Base-by-base conservation (phyloP, 2,329 filamentous ascomycete genomes). In the Colletotrichum australisinense region DNA sequence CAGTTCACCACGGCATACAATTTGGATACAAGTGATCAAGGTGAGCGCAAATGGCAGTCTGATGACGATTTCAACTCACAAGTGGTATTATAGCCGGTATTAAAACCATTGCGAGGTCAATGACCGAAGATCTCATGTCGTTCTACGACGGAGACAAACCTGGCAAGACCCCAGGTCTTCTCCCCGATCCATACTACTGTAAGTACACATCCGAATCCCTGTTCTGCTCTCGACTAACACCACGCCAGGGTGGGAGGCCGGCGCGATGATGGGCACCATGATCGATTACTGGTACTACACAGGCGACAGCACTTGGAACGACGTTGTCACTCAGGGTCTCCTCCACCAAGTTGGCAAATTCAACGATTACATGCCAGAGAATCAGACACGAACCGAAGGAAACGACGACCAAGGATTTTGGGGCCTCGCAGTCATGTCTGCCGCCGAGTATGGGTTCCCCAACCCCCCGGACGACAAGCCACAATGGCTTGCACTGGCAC, bases 281-380 rank as follows among this genome's bases (percentile, higher is more conserved):
- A 87, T 97, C 66, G 93, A 97, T 78, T 97, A 97, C 81, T 97
- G 94, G 93, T 93, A 92, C 79, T 94, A 94, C 80, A 96, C 94
- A 0, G 92, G 91, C 24, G 93, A 96, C 79, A 84, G 87, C 4
- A 87, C 88, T 42, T 97, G 93, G 84, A 95, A 95, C 79, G 84
- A 91, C 19, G 84, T 94, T 55, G 89, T 90, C 19, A 88, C 87
- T 46, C 86, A 93, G 75, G 95, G 89, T 14, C 87, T 97, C 77
- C 86, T 95, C 59, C 92, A 89, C 80, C 95, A 97, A 82, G 90
- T 92, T 66, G 94, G 94, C 67, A 87, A 90, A 2, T 87, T 93
- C 78, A 85, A 90, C 70, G 92, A 96, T 79, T 97, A 93, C 80
- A 95, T 96, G 91, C 93, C 94, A 5, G 86, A 88, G 1, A 93